phyloP scores from a whole-genome alignment of 2,329 filamentous ascomycete species.

The Nothophoma quercina region DNA sequence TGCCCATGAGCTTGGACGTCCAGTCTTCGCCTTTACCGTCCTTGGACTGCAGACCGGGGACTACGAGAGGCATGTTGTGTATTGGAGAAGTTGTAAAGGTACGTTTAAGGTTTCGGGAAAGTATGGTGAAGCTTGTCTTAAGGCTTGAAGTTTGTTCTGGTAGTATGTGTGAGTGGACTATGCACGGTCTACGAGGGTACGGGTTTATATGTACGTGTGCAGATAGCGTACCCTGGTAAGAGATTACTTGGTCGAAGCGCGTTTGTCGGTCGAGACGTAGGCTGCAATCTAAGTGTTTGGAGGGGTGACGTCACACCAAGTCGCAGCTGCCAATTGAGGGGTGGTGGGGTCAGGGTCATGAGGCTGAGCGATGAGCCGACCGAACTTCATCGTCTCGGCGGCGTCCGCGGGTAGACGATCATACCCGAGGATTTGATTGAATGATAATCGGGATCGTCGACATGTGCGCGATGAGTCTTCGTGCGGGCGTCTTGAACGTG shows the following conservation, averaged over 20 bases:
- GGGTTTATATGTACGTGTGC: conserved; percentile 30
- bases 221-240: conserved; percentile 18
- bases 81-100: conserved; percentile 3
- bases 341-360: conserved; percentile 9
- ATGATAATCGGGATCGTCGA: too few species aligned
- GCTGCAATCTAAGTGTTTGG: conserved; percentile 21
- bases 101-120: conserved; percentile 5
- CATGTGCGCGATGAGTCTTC: too few species aligned
- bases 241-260: conserved; percentile 24
- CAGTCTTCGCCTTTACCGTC: conserved; percentile 51
- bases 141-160: neutral
- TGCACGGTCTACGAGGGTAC: too few species aligned
- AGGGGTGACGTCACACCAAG: conserved; percentile 33
- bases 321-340: conserved; percentile 15
- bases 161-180: conserved; percentile 4
- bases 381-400: neutral
- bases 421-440: too few species aligned
- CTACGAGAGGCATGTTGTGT: conserved; percentile 59
- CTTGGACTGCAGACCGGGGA: conserved; percentile 55
- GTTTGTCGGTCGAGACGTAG: conserved; percentile 22
- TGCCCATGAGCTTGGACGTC: conserved; percentile 59
- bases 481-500: too few species aligned
- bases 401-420: too few species aligned
- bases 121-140: conserved; percentile 1
- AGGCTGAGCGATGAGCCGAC: neutral